Base-by-base conservation (phyloP, 768 basidiomycete species). In the Tricholomella constricta region DNA sequence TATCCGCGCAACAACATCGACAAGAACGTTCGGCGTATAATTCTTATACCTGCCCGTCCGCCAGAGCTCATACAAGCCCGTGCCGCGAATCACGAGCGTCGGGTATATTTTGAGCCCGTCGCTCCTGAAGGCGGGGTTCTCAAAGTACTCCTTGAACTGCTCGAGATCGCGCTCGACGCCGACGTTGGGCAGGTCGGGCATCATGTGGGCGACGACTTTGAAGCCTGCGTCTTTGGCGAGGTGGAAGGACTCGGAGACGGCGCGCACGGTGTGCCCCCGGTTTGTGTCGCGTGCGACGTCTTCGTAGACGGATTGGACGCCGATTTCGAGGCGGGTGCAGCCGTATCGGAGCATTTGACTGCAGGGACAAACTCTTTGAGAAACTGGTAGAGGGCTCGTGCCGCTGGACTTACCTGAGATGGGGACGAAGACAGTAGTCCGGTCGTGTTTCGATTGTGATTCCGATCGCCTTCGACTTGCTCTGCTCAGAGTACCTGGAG, bases 191-290 rank as follows among this genome's bases (percentile, higher is more conserved):
- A 98, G 81, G 69, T 99, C 96, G 12, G 95, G 94, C 95, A 99
- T 99, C 97, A 98, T 98, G 68, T 99, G 97, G 17, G 95, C 95
- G 25, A 99, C 97, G 49, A 99, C 95, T 72, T 99, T 99, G 86
- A 97, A 99, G 4, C 97, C 97, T 1, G 96, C 97, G 63, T 99
- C 96, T 69, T 99, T 99, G 17, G 94, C 88, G 62, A 99, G 85
- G 65, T 98, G 96, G 73, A 99, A 99, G 11, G 89, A 91, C 69
- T 99, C 96, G 42, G 91, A 87, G 48, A 98, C 96, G 8, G 96
- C 93, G 48, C 93, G 93, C 45, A 99, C 97, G 22, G 97, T 99
- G 71, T 99, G 97, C 1, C 97, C 97, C 49, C 97, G 89, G 68
- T 99, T 99, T 17, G 97, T 98, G 69, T 99, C 97, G 47, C 97